Percentiles rank a stretch among this genome's conserved stretches.
These are phyloP conservation scores for Escallonia rubra DNA, from an alignment of 129 eudicot genomes.

Conservation along the genomic window DNA sequence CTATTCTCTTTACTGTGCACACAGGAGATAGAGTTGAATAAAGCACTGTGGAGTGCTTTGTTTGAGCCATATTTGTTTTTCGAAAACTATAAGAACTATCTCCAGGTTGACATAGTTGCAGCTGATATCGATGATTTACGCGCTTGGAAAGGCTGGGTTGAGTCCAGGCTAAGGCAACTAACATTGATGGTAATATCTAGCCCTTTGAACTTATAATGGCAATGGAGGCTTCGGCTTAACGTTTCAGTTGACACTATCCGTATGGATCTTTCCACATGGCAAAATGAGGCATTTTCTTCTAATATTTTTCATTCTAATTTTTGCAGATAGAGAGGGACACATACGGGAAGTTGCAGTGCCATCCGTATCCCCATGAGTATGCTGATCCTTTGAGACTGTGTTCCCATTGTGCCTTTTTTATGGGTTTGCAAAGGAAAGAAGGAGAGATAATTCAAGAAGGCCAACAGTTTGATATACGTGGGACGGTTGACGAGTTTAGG, in stretches of 20 bases:
- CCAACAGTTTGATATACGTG: constrained; percentile 92
- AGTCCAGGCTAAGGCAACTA: constrained; percentile 85
- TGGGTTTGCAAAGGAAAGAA: constrained; percentile 88
- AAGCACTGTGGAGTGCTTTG: constrained; percentile 69
- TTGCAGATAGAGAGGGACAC: constrained; percentile 93
- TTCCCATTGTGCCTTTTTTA: constrained; percentile 72
- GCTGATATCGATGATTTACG: constrained; percentile 73
- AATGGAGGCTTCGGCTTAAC: constrained; percentile 1
- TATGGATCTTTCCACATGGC: neutral
- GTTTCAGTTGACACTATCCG: neutral
- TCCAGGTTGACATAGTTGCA: constrained; percentile 77
- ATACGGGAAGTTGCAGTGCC: constrained; percentile 76
- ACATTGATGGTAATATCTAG: constrained; percentile 68
- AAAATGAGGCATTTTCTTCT: neutral
- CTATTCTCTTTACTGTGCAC: constrained; percentile 6
- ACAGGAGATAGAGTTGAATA: constrained; percentile 83
- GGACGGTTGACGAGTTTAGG: constrained; percentile 78
- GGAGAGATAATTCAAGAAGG: constrained; percentile 78
- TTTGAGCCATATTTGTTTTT: constrained; percentile 82
- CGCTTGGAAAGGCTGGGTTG: constrained; percentile 97
- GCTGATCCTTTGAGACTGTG: constrained; percentile 50
- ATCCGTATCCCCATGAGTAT: constrained; percentile 85
- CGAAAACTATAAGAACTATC: constrained; percentile 78
- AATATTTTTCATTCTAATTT: neutral
- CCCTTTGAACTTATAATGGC: constrained; percentile 3